Evolutionary conservation across 352 stramenopile species (phyloP).

Genomic region (Phytophthora tentaculata): DNA sequence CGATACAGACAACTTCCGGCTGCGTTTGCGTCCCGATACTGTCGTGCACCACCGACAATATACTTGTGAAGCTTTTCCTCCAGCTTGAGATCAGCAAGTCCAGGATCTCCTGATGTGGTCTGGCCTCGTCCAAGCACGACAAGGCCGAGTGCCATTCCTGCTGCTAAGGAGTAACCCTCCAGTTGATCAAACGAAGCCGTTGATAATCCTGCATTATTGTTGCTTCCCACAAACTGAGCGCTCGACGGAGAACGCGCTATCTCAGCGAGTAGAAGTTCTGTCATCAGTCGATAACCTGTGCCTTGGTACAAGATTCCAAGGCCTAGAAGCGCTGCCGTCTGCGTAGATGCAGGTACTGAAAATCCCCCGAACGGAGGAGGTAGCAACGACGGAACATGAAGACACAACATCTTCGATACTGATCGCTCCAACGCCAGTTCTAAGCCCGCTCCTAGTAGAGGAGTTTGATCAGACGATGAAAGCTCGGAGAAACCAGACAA

Average conservation of each 20-base stretch:
- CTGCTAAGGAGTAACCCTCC: slow-evolving; percentile 94
- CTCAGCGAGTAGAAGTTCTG: slow-evolving; percentile 97
- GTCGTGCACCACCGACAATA: slow-evolving; percentile 86
- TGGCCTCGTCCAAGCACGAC: slow-evolving; percentile 92
- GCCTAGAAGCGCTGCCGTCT: slow-evolving; percentile 95
- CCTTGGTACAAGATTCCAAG: slow-evolving; percentile 97
- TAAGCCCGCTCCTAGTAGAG: slow-evolving; percentile 46
- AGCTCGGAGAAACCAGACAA: slow-evolving; percentile 36
- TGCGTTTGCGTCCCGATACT: slow-evolving; percentile 51
- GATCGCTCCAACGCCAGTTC: slow-evolving; percentile 84
- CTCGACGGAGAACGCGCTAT: slow-evolving; percentile 91
- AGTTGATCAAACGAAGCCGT: slow-evolving; percentile 85
- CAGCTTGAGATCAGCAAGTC: slow-evolving; percentile 95
- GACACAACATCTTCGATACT: slow-evolving; percentile 98
- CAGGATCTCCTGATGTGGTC: slow-evolving; percentile 73
- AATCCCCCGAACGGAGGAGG: slow-evolving; percentile 95
- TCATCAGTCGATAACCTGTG: slow-evolving; percentile 97
- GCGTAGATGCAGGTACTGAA: slow-evolving; percentile 94
- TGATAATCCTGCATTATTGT: slow-evolving; percentile 49
- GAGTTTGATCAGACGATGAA: slow-evolving; percentile 37
- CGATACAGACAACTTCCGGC: slow-evolving; percentile 73
- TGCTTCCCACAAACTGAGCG: slow-evolving; percentile 62
- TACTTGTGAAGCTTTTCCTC: slow-evolving; percentile 97
- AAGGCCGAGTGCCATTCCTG: slow-evolving; percentile 95
- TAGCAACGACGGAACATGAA: slow-evolving; percentile 97